Conservation (phyloP, 2,329 filamentous ascomycete species). For the Fusarium oligoseptatum region DNA sequence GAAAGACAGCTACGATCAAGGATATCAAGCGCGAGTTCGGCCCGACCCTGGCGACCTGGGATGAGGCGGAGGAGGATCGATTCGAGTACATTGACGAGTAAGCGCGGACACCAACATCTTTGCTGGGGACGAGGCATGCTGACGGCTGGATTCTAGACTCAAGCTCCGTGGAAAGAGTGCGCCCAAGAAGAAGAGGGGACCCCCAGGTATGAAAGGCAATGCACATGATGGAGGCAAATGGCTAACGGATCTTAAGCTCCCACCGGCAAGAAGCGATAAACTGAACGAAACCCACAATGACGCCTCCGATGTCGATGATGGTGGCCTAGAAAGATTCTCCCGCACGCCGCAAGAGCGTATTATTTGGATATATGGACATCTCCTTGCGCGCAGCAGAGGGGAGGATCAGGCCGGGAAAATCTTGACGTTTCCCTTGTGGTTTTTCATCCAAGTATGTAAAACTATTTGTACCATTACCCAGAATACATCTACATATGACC, state of each 20-base stretch:
- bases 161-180: slow-evolving; percentile 87
- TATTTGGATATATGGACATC: neutral
- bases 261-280: slow-evolving; percentile 50
- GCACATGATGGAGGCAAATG: neutral
- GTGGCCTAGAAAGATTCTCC: neutral
- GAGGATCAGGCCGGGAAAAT: slow-evolving; percentile 8
- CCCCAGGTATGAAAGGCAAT: slow-evolving; percentile 50
- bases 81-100: slow-evolving; percentile 79
- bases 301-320: slow-evolving; percentile 16
- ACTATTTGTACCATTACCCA: slow-evolving; percentile 43
- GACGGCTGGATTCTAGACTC: slow-evolving; percentile 62
- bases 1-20: slow-evolving; percentile 76
- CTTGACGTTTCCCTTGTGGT: slow-evolving; percentile 4
- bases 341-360: neutral
- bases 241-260: slow-evolving; percentile 43
- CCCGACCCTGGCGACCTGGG: slow-evolving; percentile 74
- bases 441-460: slow-evolving; percentile 40
- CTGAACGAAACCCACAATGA: slow-evolving; percentile 30
- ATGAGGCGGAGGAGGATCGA: slow-evolving; percentile 84
- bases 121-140: slow-evolving; percentile 37
- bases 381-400: slow-evolving; percentile 1
- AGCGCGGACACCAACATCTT: slow-evolving; percentile 41
- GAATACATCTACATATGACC: slow-evolving; percentile 20
- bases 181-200: slow-evolving; percentile 86
- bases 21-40: slow-evolving; percentile 80